These are phyloP conservation scores for Pleomassaria siparia DNA, from an alignment of 2,329 filamentous ascomycete genomes.

Conservation along the genomic window DNA sequence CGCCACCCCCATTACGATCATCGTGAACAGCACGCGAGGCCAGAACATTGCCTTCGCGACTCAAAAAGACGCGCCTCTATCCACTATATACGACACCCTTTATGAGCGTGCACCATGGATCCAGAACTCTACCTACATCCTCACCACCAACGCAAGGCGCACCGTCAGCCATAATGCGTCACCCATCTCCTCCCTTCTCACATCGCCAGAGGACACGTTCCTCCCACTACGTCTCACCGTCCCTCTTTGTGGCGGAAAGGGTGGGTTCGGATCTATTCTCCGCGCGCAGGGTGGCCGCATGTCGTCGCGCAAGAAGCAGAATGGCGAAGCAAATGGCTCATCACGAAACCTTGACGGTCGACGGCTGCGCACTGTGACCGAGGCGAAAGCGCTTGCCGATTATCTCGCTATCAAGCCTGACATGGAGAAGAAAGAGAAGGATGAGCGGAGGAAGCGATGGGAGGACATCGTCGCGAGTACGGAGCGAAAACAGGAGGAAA, in stretches of 20 bases:
- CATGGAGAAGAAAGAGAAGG: constrained; percentile 93
- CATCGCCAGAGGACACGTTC: constrained; percentile 62
- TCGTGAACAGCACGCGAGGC: constrained; percentile 82
- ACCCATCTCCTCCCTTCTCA: constrained; percentile 65
- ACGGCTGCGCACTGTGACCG: constrained; percentile 84
- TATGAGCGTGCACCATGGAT: constrained; percentile 60
- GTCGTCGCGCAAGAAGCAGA: constrained; percentile 85
- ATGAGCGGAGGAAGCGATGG: constrained; percentile 81
- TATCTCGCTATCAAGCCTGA: constrained; percentile 95
- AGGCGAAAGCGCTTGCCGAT: constrained; percentile 92
- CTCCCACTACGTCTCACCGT: constrained; percentile 79
- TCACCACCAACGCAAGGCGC: constrained; percentile 81
- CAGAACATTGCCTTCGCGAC: constrained; percentile 81
- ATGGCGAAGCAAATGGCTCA: constrained; percentile 82
- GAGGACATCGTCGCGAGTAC: constrained; percentile 84
- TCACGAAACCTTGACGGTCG: constrained; percentile 92
- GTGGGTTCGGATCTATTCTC: constrained; percentile 95
- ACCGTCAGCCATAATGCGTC: constrained; percentile 60
- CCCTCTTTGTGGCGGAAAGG: constrained; percentile 88
- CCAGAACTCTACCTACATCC: constrained; percentile 63
- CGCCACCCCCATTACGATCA: constrained; percentile 52
- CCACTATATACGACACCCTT: constrained; percentile 67
- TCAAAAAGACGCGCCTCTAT: constrained; percentile 65
- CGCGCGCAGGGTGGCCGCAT: constrained; percentile 96
- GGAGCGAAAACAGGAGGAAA: constrained; percentile 80